Evolutionary conservation across 2,329 filamentous ascomycete species (phyloP).

Genomic region (Fusarium abutilonis): DNA sequence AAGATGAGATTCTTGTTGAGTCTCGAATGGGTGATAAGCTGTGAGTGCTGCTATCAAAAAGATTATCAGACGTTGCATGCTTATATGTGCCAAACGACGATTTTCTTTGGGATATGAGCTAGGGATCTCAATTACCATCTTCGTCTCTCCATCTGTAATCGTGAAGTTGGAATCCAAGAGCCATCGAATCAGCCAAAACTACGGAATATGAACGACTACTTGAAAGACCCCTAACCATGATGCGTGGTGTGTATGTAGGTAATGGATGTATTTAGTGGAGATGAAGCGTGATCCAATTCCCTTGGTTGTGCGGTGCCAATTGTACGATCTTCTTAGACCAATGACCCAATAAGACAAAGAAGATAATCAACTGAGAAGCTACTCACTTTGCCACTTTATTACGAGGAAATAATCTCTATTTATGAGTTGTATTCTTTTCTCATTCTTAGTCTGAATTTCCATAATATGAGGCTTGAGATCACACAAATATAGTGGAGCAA

Average conservation of each 20-base stretch:
- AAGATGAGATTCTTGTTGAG: not conserved
- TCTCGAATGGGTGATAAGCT: not conserved
- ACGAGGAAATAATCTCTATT: too few species aligned
- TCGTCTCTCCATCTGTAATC: not conserved
- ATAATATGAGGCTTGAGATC: too few species aligned
- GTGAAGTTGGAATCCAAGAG: not conserved
- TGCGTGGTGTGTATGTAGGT: not conserved
- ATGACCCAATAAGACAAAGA: too few species aligned
- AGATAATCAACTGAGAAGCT: too few species aligned
- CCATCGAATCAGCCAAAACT: not conserved
- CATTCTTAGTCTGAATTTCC: too few species aligned
- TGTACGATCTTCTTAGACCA: too few species aligned
- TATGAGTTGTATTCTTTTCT: too few species aligned
- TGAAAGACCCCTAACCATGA: not conserved
- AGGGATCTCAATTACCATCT: not conserved
- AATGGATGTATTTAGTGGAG: slow-evolving; percentile 25
- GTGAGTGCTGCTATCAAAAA: not conserved
- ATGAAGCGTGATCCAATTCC: slow-evolving; percentile 17
- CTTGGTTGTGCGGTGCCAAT: too few species aligned
- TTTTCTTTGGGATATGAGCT: not conserved
- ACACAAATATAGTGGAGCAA: too few species aligned
- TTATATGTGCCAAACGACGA: not conserved
- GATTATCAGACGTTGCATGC: not conserved
- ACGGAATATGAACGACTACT: not conserved
- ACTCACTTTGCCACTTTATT: too few species aligned